A percentile compares a stretch with the other conserved stretches of the same genome.
These are phyloP conservation scores for Wickerhamiella infanticola DNA, from an alignment of 1,139 yeast genomes.

Conservation along the genomic window DNA sequence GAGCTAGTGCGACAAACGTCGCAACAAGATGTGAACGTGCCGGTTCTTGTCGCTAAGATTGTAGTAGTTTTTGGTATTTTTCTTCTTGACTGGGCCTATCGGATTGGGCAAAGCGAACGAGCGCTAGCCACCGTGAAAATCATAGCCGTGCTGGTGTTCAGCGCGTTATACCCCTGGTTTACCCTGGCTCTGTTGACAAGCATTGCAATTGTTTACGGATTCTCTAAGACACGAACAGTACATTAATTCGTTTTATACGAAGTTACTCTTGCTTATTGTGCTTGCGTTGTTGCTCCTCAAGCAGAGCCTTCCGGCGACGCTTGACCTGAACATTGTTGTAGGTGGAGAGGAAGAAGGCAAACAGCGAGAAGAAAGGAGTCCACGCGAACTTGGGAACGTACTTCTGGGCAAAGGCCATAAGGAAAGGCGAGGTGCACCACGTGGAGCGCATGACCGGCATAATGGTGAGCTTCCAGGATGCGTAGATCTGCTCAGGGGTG, in stretches of 20 bases:
- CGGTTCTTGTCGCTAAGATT: conserved; percentile 30
- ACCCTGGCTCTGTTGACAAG: background rate
- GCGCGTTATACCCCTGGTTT: conserved; percentile 8
- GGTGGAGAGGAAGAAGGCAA: conserved; percentile 63
- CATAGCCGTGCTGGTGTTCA: conserved; percentile 6
- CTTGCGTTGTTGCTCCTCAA: background rate
- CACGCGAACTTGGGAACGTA: conserved; percentile 59
- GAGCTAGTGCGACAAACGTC: conserved; percentile 14
- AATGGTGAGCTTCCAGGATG: conserved; percentile 37
- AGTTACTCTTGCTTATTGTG: background rate
- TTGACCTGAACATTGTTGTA: conserved; percentile 58
- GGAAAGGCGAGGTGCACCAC: conserved; percentile 47
- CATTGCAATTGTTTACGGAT: background rate
- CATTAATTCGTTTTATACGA: too few relatives aligned
- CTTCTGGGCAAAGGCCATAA: conserved; percentile 58
- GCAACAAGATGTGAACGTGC: conserved; percentile 48
- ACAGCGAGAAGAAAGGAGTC: conserved; percentile 69
- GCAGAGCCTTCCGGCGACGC: conserved; percentile 21
- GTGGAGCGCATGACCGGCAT: conserved; percentile 46
- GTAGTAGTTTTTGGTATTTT: conserved; percentile 10
- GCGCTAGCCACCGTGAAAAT: conserved; percentile 5
- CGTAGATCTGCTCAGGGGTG: conserved; percentile 18
- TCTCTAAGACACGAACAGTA: background rate
- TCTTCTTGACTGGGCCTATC: conserved; percentile 8
- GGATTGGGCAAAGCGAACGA: conserved; percentile 4